Evolutionary conservation across 768 basidiomycete genomes (phyloP), one percentile per base, ranked within the genome.

Genomic region (Lactarius psammicola): DNA sequence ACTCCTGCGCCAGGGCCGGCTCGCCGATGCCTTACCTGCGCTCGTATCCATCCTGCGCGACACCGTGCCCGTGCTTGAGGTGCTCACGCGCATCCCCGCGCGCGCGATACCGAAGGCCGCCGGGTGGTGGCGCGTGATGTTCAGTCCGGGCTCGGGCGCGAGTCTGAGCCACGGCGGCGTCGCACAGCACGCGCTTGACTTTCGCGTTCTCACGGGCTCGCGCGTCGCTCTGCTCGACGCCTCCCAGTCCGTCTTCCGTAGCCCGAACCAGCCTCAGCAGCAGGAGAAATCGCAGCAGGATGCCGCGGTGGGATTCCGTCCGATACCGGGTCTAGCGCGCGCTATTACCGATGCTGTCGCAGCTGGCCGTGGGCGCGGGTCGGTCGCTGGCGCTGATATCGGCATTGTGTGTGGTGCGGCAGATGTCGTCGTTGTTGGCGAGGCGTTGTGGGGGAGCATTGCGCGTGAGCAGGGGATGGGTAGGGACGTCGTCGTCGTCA

Each of bases 81-180:
- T 89, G 72, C 78, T 94, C 10, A 88, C 93, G 65, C 79, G 76
- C 46, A 83, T 85, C 62, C 73, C 73, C 26, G 78, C 74, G 51
- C 68, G 67, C 2, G 72, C 74, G 55, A 34, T 89, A 72, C 84
- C 89, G 5, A 94, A 93, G 77, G 85, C 87, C 15, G 86, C 88
- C 58, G 89, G 88, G 3, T 94, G 92, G 92, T 94, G 88, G 76
- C 80, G 92, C 59, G 76, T 93, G 28, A 74, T 92, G 56, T 90
- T 72, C 26, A 51, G 46, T 20, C 51, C 56, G 1, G 26, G 51
- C 15, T 51, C 61, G 4, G 58, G 38, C 30, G 30, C 34, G 10
- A 40, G 56, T 63, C 46, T 49, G 10, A 23, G 46, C 11, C n/a
- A 23, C 4, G 54, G 28, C 42, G 56, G 51, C 13, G 54, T 18